Evolutionary conservation across 2,329 filamentous ascomycete species (phyloP).

Genomic region (Ceratocystis cacaofunesta): DNA sequence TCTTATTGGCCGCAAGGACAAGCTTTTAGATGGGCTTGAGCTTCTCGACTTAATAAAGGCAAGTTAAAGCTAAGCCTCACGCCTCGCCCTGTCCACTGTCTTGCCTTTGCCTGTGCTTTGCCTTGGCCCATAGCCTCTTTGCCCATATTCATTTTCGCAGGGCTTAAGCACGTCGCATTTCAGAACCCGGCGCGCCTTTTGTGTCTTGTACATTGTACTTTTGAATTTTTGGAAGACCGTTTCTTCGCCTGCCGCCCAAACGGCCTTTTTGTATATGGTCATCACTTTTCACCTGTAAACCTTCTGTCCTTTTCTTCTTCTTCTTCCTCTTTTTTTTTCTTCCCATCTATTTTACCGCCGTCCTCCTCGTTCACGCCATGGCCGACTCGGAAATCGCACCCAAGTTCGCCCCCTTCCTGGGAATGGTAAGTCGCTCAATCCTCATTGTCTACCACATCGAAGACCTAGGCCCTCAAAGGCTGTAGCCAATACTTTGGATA

Average conservation of each 20-base stretch:
- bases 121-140: not conserved
- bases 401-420: slow-evolving; percentile 76
- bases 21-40: not conserved
- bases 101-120: not conserved
- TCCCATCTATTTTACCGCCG: not conserved
- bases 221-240: not conserved
- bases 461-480: not conserved
- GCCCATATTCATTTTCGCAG: not conserved
- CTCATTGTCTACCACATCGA: not conserved
- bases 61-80: not conserved
- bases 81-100: not conserved
- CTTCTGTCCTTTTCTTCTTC: not conserved
- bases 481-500: not conserved
- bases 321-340: not conserved
- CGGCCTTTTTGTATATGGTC: not conserved
- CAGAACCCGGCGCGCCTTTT: not conserved
- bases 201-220: not conserved
- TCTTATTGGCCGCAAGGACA: not conserved
- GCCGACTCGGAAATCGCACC: slow-evolving; percentile 48
- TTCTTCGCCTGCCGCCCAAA: not conserved
- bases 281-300: not conserved
- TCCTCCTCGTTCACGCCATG: slow-evolving; percentile 27
- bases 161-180: no score
- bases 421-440: slow-evolving; percentile 50
- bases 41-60: not conserved